phyloP scores from a whole-genome alignment of 306 rosid genomes.

The Acacia confusa region DNA sequence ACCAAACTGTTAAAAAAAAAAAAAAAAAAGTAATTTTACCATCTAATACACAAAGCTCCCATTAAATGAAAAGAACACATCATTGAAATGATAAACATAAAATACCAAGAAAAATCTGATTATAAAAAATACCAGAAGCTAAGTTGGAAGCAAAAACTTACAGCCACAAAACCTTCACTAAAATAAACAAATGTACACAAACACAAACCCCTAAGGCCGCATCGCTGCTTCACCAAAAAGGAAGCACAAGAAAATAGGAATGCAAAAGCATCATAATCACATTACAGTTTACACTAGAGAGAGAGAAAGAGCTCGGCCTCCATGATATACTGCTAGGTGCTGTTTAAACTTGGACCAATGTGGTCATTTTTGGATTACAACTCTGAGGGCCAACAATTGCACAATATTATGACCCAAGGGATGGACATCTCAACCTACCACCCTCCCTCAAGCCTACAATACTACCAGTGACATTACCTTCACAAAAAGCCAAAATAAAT shows the following conservation, averaged over 20 bases:
- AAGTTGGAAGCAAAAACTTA: constrained; percentile 1
- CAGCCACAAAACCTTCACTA: constrained; percentile 61
- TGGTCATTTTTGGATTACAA: constrained; percentile 63
- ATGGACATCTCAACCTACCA: constrained; percentile 70
- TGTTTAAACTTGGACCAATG: constrained; percentile 46
- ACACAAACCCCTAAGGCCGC: constrained; percentile 41
- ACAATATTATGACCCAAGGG: constrained; percentile 48
- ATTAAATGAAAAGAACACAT: no score
- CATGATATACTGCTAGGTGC: constrained; percentile 34
- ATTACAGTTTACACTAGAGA: constrained; percentile 29
- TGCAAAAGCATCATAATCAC: constrained; percentile 42
- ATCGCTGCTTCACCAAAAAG: constrained; percentile 67
- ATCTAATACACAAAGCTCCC: no score
- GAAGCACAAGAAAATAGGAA: constrained; percentile 50
- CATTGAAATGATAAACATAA: neutral
- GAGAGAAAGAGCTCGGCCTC: constrained; percentile 33
- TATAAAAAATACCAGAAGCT: neutral
- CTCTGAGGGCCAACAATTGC: constrained; percentile 40
- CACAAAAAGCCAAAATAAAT: neutral
- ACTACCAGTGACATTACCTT: constrained; percentile 40
- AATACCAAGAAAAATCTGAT: neutral
- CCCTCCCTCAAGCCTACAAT: constrained; percentile 56
- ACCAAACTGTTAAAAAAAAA: no score
- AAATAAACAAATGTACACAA: constrained; percentile 57
- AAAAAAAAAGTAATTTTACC: no score